Conservation (phyloP, 345 rosid species). For the Eucalyptus dawsonii region DNA sequence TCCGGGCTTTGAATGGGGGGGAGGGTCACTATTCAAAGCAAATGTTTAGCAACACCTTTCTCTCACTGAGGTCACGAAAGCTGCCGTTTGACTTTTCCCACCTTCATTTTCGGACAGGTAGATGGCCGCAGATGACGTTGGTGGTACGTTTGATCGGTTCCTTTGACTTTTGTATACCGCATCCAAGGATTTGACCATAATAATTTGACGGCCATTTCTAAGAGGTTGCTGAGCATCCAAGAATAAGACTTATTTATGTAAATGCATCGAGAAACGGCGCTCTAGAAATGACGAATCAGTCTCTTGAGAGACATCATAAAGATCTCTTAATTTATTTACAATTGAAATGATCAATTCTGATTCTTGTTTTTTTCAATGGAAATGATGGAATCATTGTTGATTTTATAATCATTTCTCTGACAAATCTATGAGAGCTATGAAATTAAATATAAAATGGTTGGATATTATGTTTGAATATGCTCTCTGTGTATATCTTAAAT, state of each 20-base stretch:
- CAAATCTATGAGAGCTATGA: not conserved
- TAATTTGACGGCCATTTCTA: not conserved
- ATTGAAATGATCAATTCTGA: fast-evolving
- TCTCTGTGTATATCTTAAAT: not conserved
- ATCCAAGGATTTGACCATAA: not conserved
- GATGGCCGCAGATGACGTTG: not conserved
- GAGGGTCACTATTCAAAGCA: not conserved
- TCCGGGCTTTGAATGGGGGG: not conserved
- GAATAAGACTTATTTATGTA: not conserved
- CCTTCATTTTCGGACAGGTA: not conserved
- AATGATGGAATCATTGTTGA: not conserved
- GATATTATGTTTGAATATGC: not conserved
- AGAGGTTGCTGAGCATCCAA: not conserved
- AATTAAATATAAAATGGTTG: not conserved
- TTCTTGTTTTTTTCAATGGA: not conserved
- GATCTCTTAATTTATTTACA: not conserved
- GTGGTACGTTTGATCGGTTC: not conserved
- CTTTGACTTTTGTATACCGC: not conserved
- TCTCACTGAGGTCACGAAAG: not conserved
- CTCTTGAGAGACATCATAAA: not conserved
- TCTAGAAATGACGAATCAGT: not conserved
- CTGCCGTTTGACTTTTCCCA: not conserved
- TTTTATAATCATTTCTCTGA: not conserved
- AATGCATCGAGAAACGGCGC: not conserved
- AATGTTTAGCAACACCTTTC: not conserved